A percentile compares a stretch with the other conserved stretches of the same genome.
Evolutionary conservation across 2,329 filamentous ascomycete genomes (phyloP).

Genomic region (Didymosphaeria variabile): DNA sequence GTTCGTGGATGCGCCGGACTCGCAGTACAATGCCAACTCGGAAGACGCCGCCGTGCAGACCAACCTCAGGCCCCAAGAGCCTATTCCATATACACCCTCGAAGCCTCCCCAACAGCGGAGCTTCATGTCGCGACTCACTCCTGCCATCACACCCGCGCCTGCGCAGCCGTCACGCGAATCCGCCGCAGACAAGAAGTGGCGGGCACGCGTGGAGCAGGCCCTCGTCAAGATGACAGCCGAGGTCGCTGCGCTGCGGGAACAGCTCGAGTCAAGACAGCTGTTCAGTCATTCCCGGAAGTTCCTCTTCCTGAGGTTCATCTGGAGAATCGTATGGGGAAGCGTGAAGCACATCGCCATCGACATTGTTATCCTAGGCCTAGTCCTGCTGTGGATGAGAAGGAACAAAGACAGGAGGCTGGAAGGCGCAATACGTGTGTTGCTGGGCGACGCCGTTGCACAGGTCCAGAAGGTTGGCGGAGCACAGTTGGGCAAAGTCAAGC

Average conservation of each 20-base stretch:
- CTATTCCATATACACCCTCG: slow-evolving; percentile 22
- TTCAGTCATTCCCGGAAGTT: slow-evolving; percentile 70
- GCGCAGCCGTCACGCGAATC: slow-evolving; percentile 26
- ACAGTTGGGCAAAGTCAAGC: slow-evolving; percentile 33
- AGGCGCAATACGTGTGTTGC: slow-evolving; percentile 73
- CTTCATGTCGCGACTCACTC: slow-evolving; percentile 24
- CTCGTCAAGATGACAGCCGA: slow-evolving; percentile 91
- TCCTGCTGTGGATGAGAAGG: slow-evolving; percentile 76
- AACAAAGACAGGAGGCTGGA: slow-evolving; percentile 76
- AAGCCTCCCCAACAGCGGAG: slow-evolving; percentile 18
- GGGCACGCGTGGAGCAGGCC: slow-evolving; percentile 81
- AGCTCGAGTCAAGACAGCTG: slow-evolving; percentile 80
- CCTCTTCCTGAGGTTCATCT: slow-evolving; percentile 65
- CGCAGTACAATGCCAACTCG: slow-evolving; percentile 50
- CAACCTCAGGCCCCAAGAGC: slow-evolving; percentile 22
- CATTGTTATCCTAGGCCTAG: slow-evolving; percentile 68
- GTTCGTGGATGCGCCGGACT: slow-evolving; percentile 60
- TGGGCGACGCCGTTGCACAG: slow-evolving; percentile 59
- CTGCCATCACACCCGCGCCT: slow-evolving; percentile 17
- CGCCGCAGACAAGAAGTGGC: slow-evolving; percentile 70
- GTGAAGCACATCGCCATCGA: slow-evolving; percentile 80
- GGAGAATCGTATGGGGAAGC: slow-evolving; percentile 77
- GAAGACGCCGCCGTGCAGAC: slow-evolving; percentile 39
- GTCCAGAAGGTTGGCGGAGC: slow-evolving; percentile 45
- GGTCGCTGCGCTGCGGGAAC: slow-evolving; percentile 89